Percentiles rank a stretch among this genome's conserved stretches.
These are phyloP conservation scores for Scutellaria baicalensis DNA, from an alignment of 257 asterid genomes.

Conservation along the genomic window DNA sequence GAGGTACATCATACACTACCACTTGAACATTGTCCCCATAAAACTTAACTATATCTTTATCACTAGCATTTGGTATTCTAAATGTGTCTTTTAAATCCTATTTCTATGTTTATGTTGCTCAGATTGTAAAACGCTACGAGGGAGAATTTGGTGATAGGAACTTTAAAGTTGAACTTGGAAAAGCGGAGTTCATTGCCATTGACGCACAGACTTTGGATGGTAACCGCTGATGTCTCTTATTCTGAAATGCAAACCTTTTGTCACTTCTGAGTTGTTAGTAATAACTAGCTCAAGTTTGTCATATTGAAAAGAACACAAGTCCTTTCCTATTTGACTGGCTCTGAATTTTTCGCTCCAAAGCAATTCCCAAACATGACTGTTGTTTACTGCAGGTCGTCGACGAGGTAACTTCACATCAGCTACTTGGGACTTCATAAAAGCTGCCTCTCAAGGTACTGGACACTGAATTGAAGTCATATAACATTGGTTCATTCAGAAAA, in stretches of 20 bases:
- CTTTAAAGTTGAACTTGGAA: conserved; percentile 62
- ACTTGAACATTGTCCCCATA: background rate
- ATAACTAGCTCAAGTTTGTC: background rate
- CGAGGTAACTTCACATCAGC: conserved; percentile 43
- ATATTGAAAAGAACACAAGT: background rate
- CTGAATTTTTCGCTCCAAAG: background rate
- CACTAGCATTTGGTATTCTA: background rate
- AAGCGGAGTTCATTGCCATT: conserved; percentile 65
- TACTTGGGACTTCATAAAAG: conserved; percentile 60
- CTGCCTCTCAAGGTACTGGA: conserved; percentile 46
- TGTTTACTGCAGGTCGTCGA: conserved; percentile 49
- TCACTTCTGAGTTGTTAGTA: background rate
- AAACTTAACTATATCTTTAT: background rate
- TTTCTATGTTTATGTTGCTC: conserved; percentile 13
- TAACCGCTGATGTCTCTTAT: conserved; percentile 15
- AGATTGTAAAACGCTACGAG: conserved; percentile 77
- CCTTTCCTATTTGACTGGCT: background rate
- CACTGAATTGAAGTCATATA: conserved; percentile 9
- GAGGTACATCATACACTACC: conserved; percentile 39
- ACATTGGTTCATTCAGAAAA: background rate
- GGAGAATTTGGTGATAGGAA: conserved; percentile 72
- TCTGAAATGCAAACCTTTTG: background rate
- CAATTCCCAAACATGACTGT: background rate
- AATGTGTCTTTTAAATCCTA: background rate
- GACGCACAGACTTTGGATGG: conserved; percentile 95